Evolutionary conservation across 2,329 filamentous ascomycete genomes (phyloP).

Genomic region (Penicillium frequentans): DNA sequence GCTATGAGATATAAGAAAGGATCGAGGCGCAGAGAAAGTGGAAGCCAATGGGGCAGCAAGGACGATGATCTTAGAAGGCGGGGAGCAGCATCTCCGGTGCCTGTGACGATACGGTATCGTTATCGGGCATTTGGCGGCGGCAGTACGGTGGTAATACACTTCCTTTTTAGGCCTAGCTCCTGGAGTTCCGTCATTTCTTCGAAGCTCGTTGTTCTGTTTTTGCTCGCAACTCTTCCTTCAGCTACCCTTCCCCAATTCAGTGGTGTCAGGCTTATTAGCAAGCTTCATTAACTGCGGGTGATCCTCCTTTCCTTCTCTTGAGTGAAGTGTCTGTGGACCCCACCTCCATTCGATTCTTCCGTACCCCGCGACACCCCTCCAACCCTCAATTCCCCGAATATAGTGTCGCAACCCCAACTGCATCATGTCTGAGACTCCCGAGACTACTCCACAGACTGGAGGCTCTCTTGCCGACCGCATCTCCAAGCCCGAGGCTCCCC

Average conservation of each 20-base stretch:
- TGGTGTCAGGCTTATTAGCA: background rate
- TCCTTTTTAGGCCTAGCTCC: background rate
- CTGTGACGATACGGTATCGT: slow-evolving; percentile 31
- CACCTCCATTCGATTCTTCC: background rate
- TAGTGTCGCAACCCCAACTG: background rate
- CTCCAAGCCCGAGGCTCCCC: slow-evolving; percentile 40
- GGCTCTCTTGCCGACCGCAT: slow-evolving; percentile 52
- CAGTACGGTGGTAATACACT: background rate
- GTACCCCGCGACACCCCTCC: background rate
- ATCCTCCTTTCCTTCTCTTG: background rate
- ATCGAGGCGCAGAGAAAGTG: background rate
- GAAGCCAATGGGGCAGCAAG: slow-evolving; percentile 11
- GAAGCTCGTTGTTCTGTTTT: background rate
- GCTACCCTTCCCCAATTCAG: background rate
- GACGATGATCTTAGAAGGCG: slow-evolving; percentile 29
- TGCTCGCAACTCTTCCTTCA: background rate
- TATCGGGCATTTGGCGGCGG: background rate
- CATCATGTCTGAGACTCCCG: slow-evolving; percentile 20
- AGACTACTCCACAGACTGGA: slow-evolving; percentile 26
- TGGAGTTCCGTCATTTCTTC: background rate
- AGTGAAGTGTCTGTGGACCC: background rate
- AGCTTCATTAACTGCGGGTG: background rate
- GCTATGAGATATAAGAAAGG: background rate
- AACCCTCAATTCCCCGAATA: background rate
- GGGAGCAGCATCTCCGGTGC: slow-evolving; percentile 17